phyloP scores from a whole-genome alignment of 129 eudicot species.

The Silybum marianum region DNA sequence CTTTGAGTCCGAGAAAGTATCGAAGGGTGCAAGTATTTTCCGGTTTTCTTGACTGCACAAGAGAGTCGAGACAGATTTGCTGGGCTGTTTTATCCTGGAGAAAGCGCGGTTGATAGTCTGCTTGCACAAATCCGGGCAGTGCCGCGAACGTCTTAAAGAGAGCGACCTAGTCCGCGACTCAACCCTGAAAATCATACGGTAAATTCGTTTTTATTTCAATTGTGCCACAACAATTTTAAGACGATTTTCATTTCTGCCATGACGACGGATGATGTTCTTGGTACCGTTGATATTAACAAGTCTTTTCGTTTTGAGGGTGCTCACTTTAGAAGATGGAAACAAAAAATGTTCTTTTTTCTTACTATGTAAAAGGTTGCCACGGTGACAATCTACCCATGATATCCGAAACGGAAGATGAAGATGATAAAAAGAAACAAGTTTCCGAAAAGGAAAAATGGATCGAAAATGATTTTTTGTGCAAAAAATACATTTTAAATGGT shows the following conservation, averaged over 20 bases:
- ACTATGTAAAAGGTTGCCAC: not conserved
- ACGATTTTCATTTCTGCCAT: not conserved
- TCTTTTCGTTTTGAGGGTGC: not conserved
- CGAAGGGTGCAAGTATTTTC: no score
- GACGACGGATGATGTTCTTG: not conserved
- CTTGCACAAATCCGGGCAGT: no score
- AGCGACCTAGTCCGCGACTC: no score
- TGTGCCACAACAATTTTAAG: not conserved
- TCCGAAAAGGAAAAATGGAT: not conserved
- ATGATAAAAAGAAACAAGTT: not conserved
- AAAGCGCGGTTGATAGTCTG: no score
- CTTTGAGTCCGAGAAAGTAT: no score
- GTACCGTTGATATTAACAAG: not conserved
- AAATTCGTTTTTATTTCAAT: not conserved
- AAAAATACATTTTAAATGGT: not conserved
- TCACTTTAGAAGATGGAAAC: not conserved
- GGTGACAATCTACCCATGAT: not conserved
- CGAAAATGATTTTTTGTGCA: no score
- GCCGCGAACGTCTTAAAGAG: no score
- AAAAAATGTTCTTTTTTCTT: slow-evolving; percentile 1
- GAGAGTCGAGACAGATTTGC: no score
- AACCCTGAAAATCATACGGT: no score
- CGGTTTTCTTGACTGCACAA: no score
- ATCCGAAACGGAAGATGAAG: not conserved
- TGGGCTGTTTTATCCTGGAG: no score